phyloP scores from a whole-genome alignment of 176 grass and related monocot genomes.

The Elaeis guineensis region DNA sequence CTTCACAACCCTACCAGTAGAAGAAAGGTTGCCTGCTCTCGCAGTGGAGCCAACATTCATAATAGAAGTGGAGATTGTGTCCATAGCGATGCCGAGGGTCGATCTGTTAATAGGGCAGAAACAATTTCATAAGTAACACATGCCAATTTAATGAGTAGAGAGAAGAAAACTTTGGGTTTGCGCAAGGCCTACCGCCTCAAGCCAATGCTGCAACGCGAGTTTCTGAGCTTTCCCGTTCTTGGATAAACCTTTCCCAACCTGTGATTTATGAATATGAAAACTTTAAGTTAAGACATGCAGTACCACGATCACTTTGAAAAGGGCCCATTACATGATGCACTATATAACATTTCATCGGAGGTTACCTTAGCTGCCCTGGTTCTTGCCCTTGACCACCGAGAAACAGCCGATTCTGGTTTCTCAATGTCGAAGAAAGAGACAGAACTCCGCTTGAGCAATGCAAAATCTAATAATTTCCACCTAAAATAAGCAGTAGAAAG shows the following conservation, averaged over 20 bases:
- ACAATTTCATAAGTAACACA: too few species aligned
- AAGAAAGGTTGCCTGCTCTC: constrained; percentile 92
- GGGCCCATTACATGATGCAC: too few species aligned
- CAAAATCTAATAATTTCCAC: constrained; percentile 90
- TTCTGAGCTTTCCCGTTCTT: constrained; percentile 92
- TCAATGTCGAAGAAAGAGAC: constrained; percentile 76
- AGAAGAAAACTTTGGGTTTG: neutral
- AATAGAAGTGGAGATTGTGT: constrained; percentile 92
- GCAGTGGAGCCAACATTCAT: constrained; percentile 64
- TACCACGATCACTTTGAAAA: too few species aligned
- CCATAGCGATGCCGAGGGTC: constrained; percentile 89
- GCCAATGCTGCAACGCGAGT: constrained; percentile 92
- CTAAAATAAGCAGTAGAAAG: constrained; percentile 25
- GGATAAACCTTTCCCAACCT: constrained; percentile 87
- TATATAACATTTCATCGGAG: neutral
- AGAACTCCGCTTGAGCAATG: constrained; percentile 65
- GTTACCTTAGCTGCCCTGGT: constrained; percentile 71
- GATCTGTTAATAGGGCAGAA: constrained; percentile 38
- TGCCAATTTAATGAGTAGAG: too few species aligned
- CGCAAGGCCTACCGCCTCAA: constrained; percentile 65
- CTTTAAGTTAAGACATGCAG: too few species aligned
- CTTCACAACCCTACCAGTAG: constrained; percentile 45
- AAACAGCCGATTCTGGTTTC: constrained; percentile 58
- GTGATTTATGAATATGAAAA: constrained; percentile 10
- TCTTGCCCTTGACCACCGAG: constrained; percentile 82